Conservation (phyloP, 768 basidiomycete species). For the Sporobolomyces phaffii region DNA sequence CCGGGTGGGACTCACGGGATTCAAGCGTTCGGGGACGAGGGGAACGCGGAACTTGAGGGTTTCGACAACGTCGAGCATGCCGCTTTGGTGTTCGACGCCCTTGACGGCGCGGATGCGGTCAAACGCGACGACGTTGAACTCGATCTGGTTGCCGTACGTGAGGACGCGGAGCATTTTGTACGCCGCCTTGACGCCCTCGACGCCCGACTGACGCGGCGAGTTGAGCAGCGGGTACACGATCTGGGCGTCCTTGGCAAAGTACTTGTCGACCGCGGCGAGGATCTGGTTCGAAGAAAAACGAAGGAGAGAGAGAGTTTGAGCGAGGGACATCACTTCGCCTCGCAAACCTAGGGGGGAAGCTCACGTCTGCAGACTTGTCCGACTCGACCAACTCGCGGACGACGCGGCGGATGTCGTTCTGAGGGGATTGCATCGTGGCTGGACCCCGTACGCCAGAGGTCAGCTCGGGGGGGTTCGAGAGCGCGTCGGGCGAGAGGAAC, state of each 20-base stretch:
- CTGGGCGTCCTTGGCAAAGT: slow-evolving; percentile 19
- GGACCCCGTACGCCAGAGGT: background rate
- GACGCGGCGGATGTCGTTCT: slow-evolving; percentile 16
- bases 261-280: slow-evolving; percentile 24
- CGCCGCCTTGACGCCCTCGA: slow-evolving; percentile 31
- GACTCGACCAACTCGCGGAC: slow-evolving; percentile 14
- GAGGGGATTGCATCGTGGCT: slow-evolving; percentile 16
- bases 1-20: background rate
- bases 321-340: no score
- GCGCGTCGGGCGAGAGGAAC: background rate
- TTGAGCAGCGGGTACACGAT: slow-evolving; percentile 34
- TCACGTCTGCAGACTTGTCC: background rate
- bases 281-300: background rate
- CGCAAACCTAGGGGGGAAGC: no score
- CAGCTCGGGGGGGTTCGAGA: no score
- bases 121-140: slow-evolving; percentile 15
- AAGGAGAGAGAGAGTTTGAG: background rate
- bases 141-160: slow-evolving; percentile 22
- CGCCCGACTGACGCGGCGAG: background rate
- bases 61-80: slow-evolving; percentile 17
- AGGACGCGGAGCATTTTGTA: slow-evolving; percentile 21
- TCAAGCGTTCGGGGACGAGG: background rate
- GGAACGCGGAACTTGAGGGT: slow-evolving; percentile 26
- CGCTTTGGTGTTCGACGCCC: slow-evolving; percentile 11
- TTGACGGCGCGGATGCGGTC: slow-evolving; percentile 12